Evolutionary conservation across 208 protist species (phyloP).

Genomic region (Borovskyia barvae): DNA sequence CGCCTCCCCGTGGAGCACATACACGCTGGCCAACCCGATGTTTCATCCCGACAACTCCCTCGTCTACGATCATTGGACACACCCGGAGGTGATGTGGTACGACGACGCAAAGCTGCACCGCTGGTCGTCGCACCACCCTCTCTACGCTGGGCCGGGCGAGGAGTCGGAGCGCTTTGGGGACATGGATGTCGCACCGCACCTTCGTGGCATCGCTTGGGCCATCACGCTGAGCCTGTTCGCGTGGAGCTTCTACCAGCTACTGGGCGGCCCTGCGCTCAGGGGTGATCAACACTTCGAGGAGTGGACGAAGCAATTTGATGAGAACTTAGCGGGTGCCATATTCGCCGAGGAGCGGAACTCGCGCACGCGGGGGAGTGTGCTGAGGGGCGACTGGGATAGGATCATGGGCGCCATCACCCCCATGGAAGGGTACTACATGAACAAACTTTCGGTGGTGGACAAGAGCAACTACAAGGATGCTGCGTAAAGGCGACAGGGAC

Average conservation of each 20-base stretch:
- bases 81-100: slow-evolving; percentile 90
- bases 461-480: slow-evolving; percentile 39
- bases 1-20: slow-evolving; percentile 75
- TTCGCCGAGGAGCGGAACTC: slow-evolving; percentile 84
- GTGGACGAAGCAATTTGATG: slow-evolving; percentile 65
- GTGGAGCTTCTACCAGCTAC: slow-evolving; percentile 53
- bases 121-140: slow-evolving; percentile 80
- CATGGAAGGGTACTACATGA: slow-evolving; percentile 52
- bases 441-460: slow-evolving; percentile 41
- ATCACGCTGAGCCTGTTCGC: slow-evolving; percentile 32
- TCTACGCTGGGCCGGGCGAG: slow-evolving; percentile 78
- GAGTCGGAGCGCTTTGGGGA: slow-evolving; percentile 82
- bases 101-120: slow-evolving; percentile 90
- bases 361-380: slow-evolving; percentile 49
- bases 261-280: slow-evolving; percentile 35
- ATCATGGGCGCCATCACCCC: slow-evolving; percentile 53
- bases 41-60: slow-evolving; percentile 87
- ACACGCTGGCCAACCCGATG: slow-evolving; percentile 84
- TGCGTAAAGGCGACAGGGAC: too few species aligned
- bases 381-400: slow-evolving; percentile 76
- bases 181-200: slow-evolving; percentile 80
- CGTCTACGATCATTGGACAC: slow-evolving; percentile 92
- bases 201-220: slow-evolving; percentile 37
- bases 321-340: slow-evolving; percentile 63
- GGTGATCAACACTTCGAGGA: slow-evolving; percentile 66